Conservation (phyloP, 768 basidiomycete genomes). For the Panaeolus cyanescens region DNA sequence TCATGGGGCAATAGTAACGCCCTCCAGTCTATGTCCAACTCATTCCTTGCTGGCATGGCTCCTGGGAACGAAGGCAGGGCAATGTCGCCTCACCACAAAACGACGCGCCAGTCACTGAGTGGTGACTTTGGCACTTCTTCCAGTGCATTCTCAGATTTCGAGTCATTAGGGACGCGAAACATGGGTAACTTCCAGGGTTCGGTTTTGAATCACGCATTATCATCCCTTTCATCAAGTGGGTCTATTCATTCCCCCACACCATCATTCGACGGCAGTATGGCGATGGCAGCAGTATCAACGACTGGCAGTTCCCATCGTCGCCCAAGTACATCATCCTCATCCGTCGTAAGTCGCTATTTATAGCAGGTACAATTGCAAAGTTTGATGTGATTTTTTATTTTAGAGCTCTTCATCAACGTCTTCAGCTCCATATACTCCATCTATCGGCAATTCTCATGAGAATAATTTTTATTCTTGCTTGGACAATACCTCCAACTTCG, state of each 20-base stretch:
- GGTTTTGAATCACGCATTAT: slow-evolving; percentile 16
- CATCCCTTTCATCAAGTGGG: slow-evolving; percentile 17
- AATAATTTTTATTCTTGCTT: slow-evolving; percentile 11
- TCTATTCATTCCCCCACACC: slow-evolving; percentile 16
- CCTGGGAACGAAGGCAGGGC: not conserved
- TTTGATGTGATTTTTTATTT: slow-evolving; percentile 13
- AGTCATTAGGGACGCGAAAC: slow-evolving; percentile 17
- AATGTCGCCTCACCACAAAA: not conserved
- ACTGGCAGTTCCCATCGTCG: slow-evolving; percentile 20
- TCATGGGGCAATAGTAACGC: slow-evolving; percentile 11
- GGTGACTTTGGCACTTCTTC: slow-evolving; percentile 14
- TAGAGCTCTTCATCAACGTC: slow-evolving; percentile 28
- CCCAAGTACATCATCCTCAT: slow-evolving; percentile 21
- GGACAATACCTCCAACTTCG: slow-evolving; percentile 11
- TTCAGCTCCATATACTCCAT: slow-evolving; percentile 26
- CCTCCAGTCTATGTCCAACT: not conserved
- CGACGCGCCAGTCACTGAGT: not conserved
- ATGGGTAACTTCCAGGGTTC: slow-evolving; percentile 16
- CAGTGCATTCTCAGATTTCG: slow-evolving; percentile 17
- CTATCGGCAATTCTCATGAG: slow-evolving; percentile 18
- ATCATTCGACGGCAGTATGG: slow-evolving; percentile 22
- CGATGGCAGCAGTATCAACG: slow-evolving; percentile 14
- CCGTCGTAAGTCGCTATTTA: slow-evolving; percentile 16
- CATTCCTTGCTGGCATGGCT: not conserved
- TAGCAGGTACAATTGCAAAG: slow-evolving; percentile 2